phyloP scores from a whole-genome alignment of 768 basidiomycete species.

The Ramaria sp. region DNA sequence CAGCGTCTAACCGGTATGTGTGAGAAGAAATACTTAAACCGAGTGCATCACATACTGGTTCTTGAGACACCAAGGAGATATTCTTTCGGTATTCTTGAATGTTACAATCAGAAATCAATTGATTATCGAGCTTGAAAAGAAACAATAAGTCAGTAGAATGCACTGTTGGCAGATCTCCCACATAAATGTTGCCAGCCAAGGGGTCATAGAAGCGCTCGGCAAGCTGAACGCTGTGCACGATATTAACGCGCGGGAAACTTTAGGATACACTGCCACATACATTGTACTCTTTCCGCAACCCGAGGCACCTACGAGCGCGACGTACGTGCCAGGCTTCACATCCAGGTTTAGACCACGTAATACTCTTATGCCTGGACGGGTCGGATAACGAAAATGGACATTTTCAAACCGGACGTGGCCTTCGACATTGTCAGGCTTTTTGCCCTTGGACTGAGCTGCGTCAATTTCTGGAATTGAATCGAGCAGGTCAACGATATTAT shows the following conservation, averaged over 20 bases:
- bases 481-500: conserved; percentile 63
- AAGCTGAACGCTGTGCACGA: conserved; percentile 50
- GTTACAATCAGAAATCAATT: conserved; percentile 67
- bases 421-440: conserved; percentile 32
- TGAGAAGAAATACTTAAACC: not conserved
- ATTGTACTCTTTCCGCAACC: conserved; percentile 81
- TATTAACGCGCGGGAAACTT: conserved; percentile 9
- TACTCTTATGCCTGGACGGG: conserved; percentile 74
- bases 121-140: conserved; percentile 50
- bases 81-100: conserved; percentile 82
- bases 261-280: conserved; percentile 29
- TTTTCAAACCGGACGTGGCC: conserved; percentile 71
- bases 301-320: conserved; percentile 77
- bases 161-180: conserved; percentile 20
- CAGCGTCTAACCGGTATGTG: conserved; percentile 34
- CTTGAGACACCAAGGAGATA: conserved; percentile 86
- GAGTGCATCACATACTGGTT: conserved; percentile 33
- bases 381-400: conserved; percentile 86
- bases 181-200: conserved; percentile 57
- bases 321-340: conserved; percentile 67
- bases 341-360: conserved; percentile 67
- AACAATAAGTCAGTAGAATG: not conserved
- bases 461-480: conserved; percentile 75
- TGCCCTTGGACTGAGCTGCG: conserved; percentile 61
- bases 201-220: conserved; percentile 87